Evolutionary conservation across 768 basidiomycete species (phyloP).

Genomic region (Suillus americanus): DNA sequence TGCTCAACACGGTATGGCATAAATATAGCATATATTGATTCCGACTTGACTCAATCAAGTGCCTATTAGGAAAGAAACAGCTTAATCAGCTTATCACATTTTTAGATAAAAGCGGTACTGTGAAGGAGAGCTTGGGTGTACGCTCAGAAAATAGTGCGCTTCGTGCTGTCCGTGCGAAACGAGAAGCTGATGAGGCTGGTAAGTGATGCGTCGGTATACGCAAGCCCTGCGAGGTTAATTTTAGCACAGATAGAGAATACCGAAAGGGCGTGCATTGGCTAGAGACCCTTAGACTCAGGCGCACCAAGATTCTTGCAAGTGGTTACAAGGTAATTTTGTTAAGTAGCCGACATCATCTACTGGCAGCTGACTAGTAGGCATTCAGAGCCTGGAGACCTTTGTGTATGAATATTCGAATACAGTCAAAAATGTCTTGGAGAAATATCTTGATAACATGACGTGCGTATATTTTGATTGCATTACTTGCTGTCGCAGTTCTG

Average conservation of each 20-base stretch:
- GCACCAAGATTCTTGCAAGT: conserved; percentile 79
- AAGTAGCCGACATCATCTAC: conserved; percentile 3
- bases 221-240: conserved; percentile 3
- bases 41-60: conserved; percentile 1
- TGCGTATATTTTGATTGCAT: conserved; percentile 34
- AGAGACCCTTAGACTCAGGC: conserved; percentile 82
- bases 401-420: conserved; percentile 66
- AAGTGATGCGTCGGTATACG: conserved; percentile 17
- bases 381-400: conserved; percentile 79
- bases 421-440: conserved; percentile 63
- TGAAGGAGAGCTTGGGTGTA: conserved; percentile 58
- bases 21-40: not conserved
- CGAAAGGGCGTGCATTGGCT: conserved; percentile 87
- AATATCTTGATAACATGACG: conserved; percentile 82
- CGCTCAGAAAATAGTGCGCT: conserved; percentile 65
- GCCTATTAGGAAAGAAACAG: conserved; percentile 70
- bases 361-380: conserved; percentile 6
- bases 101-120: conserved; percentile 71
- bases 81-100: conserved; percentile 85
- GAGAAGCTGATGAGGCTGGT: conserved; percentile 93
- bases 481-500: not conserved
- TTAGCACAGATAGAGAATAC: conserved; percentile 77
- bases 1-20: conserved; percentile 69
- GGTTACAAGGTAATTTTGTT: conserved; percentile 65
- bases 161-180: conserved; percentile 76